Evolutionary conservation across 2,329 filamentous ascomycete species (phyloP).

Genomic region (Pseudocercospora fuligena): DNA sequence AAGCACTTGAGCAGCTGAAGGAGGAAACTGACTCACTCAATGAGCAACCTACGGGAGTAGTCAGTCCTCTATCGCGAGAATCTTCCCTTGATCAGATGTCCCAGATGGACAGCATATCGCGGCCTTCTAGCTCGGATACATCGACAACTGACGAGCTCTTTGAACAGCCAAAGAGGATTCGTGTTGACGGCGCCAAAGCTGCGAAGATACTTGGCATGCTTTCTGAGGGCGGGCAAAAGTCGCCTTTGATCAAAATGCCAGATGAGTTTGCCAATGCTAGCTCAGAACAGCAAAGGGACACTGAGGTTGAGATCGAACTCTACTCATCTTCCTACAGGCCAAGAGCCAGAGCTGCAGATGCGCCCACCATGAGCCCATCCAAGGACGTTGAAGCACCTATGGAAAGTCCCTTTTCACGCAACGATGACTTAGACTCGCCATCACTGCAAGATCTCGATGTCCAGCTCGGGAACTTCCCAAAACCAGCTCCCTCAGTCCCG

Average conservation of each 20-base stretch:
- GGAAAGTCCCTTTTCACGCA: background rate
- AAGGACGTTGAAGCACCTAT: background rate
- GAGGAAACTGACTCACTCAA: background rate
- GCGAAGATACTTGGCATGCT: constrained; percentile 36
- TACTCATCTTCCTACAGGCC: background rate
- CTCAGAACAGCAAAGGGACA: background rate
- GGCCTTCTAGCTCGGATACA: background rate
- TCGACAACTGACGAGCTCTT: constrained; percentile 10
- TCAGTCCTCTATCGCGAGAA: background rate
- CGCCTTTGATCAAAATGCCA: constrained; percentile 14
- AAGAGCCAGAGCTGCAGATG: background rate
- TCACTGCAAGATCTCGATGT: constrained; percentile 22
- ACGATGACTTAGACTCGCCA: constrained; percentile 10
- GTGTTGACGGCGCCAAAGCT: constrained; percentile 35
- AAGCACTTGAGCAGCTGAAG: constrained; percentile 7
- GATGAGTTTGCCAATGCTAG: constrained; percentile 4
- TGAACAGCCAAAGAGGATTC: constrained; percentile 23
- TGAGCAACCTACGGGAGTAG: background rate
- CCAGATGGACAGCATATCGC: background rate
- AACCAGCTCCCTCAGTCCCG: constrained; percentile 11
- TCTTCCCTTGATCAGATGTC: background rate
- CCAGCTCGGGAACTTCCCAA: constrained; percentile 29
- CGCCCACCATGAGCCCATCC: background rate
- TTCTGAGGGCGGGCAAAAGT: constrained; percentile 9
- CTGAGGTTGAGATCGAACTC: constrained; percentile 8